phyloP scores from a whole-genome alignment of 2,329 filamentous ascomycete species.

The Blastomyces silverae region DNA sequence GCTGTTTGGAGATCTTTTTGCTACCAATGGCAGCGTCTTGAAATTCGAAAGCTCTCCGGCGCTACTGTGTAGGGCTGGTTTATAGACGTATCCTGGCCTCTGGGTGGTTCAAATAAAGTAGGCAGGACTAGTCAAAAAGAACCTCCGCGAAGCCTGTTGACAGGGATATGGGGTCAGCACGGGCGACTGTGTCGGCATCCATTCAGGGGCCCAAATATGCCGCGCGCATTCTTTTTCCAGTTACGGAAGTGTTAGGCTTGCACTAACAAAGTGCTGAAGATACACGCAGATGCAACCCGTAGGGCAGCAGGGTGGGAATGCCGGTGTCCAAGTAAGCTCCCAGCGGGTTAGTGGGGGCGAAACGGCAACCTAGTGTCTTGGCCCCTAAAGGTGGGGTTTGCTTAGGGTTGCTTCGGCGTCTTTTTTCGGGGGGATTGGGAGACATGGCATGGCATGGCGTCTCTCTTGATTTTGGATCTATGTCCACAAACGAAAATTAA shows the following conservation, averaged over 20 bases:
- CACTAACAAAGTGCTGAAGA: neutral
- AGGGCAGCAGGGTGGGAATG: neutral
- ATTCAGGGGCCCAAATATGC: neutral
- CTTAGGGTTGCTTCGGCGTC: neutral
- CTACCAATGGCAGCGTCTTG: neutral
- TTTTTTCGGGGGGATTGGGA: neutral
- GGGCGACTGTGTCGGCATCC: neutral
- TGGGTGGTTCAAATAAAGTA: neutral
- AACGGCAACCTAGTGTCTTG: slow-evolving; percentile 7
- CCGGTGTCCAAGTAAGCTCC: slow-evolving; percentile 8
- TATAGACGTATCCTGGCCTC: neutral
- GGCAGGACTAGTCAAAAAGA: neutral
- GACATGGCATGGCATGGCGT: neutral
- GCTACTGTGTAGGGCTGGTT: neutral
- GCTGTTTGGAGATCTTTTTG: neutral
- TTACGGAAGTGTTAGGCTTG: neutral
- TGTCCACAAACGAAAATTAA: neutral
- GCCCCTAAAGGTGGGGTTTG: no score
- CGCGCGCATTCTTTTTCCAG: neutral
- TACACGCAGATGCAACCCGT: neutral
- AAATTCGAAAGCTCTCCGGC: neutral
- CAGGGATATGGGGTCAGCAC: neutral
- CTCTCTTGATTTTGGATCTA: neutral
- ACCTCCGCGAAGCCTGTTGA: neutral
- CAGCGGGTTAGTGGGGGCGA: neutral